Conservation (phyloP, 768 basidiomycete genomes). For the Rhizopogon salebrosus region DNA sequence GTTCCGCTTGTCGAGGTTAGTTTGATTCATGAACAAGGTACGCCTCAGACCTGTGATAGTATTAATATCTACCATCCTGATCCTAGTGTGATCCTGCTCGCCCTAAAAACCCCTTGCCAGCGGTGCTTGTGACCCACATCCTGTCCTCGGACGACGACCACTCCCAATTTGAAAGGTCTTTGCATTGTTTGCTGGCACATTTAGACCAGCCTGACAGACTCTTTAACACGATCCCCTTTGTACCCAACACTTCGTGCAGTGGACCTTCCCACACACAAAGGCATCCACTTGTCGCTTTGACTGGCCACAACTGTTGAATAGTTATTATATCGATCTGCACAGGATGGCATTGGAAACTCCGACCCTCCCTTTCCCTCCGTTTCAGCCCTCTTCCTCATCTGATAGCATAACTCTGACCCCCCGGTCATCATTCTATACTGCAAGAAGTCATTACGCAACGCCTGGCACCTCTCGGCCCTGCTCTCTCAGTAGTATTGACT, state of each 20-base stretch:
- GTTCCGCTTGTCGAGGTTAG: conserved; percentile 6
- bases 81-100: no score
- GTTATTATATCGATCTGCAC: conserved; percentile 10
- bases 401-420: conserved; percentile 13
- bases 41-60: conserved; percentile 8
- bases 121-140: not conserved
- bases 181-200: not conserved
- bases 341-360: conserved; percentile 15
- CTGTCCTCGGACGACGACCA: conserved; percentile 1
- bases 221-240: conserved; percentile 14
- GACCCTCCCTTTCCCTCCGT: conserved; percentile 8
- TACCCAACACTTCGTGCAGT: not conserved
- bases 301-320: not conserved
- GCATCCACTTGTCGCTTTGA: conserved; percentile 17
- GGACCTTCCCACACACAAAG: conserved; percentile 18
- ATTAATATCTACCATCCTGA: not conserved
- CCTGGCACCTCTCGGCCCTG: conserved; percentile 9
- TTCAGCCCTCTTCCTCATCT: conserved; percentile 5
- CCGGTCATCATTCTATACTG: conserved; percentile 14
- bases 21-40: conserved; percentile 9
- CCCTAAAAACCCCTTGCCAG: no score
- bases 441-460: conserved; percentile 1
- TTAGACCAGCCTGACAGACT: not conserved
- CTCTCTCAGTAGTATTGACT: conserved; percentile 23
- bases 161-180: not conserved